phyloP scores from a whole-genome alignment of 2,329 filamentous ascomycete genomes.

The Fusarium torulosum region DNA sequence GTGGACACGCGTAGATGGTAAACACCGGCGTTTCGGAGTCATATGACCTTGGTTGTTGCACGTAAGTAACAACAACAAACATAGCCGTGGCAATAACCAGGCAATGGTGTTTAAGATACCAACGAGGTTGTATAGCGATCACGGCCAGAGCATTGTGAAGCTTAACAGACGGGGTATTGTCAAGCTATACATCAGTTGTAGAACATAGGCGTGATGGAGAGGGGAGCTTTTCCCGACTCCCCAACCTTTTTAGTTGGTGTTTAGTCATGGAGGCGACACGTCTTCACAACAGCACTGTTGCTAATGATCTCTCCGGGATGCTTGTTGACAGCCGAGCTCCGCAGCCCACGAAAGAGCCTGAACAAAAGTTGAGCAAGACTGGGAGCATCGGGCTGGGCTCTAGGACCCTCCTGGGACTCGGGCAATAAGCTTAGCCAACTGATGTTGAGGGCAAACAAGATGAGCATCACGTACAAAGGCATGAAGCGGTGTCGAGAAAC shows the following conservation, averaged over 20 bases:
- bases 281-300: neutral
- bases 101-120: constrained; percentile 2
- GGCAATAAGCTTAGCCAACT: neutral
- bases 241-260: neutral
- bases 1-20: constrained; percentile 41
- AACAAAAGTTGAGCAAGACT: neutral
- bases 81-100: neutral
- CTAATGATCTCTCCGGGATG: neutral
- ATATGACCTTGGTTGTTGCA: constrained; percentile 13
- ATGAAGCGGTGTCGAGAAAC: neutral
- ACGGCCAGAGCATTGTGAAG: neutral
- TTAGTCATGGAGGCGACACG: neutral
- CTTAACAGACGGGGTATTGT: neutral
- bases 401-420: neutral
- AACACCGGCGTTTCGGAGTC: constrained; percentile 31
- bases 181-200: neutral
- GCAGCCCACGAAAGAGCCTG: neutral
- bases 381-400: neutral
- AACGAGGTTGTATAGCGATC: neutral
- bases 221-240: neutral
- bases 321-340: neutral
- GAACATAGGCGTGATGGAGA: neutral
- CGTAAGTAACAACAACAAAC: constrained; percentile 6
- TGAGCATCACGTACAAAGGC: neutral
- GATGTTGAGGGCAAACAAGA: neutral